A percentile compares a stretch with the other conserved stretches of the same genome.
Evolutionary conservation across 345 rosid species (phyloP).

Genomic region (Schrenkiella parvula): DNA sequence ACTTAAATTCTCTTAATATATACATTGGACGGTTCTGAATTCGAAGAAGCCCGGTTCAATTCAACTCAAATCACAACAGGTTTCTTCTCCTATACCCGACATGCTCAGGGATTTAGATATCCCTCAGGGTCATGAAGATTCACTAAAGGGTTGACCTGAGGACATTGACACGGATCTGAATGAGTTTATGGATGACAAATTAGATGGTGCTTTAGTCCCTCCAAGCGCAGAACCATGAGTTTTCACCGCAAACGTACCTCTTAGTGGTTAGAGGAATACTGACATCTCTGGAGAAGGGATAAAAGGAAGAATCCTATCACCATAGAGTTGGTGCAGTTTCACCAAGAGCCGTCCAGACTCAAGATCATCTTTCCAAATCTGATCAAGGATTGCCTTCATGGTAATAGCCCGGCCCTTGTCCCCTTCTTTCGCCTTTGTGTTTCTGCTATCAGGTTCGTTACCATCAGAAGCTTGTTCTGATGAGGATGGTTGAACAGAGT

Average conservation of each 20-base stretch:
- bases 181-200: conserved; percentile 48
- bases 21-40: background rate
- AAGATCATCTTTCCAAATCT: conserved; percentile 81
- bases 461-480: conserved; percentile 35
- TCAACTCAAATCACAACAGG: background rate
- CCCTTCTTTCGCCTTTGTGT: conserved; percentile 27
- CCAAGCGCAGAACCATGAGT: background rate
- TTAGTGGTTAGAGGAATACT: conserved; percentile 49
- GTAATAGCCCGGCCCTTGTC: conserved; percentile 30
- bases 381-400: conserved; percentile 49
- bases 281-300: conserved; percentile 79
- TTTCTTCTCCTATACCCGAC: background rate
- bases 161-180: conserved; percentile 36
- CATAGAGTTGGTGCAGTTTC: conserved; percentile 61
- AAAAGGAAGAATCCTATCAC: conserved; percentile 67
- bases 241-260: conserved; percentile 1
- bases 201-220: conserved; percentile 32
- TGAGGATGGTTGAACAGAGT: conserved; percentile 42
- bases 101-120: conserved; percentile 36
- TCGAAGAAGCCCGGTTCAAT: background rate
- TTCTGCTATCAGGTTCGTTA: conserved; percentile 25
- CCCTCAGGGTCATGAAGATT: conserved; percentile 40
- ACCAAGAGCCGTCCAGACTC: conserved; percentile 59
- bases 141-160: conserved; percentile 38
- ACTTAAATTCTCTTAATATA: background rate